Evolutionary conservation across 73 alveolate species (phyloP), one percentile per base, ranked within the genome.

Genomic region (Blepharisma stoltei): DNA sequence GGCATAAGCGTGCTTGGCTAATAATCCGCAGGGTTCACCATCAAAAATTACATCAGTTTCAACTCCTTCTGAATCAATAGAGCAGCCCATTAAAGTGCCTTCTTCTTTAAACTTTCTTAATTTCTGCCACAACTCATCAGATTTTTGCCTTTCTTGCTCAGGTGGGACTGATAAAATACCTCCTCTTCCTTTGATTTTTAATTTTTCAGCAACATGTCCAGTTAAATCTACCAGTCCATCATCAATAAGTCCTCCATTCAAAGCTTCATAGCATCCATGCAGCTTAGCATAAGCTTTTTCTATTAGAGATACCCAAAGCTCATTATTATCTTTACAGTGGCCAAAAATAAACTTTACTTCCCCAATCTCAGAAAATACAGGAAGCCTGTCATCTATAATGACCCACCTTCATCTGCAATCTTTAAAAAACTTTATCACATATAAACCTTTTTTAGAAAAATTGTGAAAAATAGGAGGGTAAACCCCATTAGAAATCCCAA

Each of bases 221-320:
- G 99, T 95, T 84, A 96, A 70, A 86, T 96, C 99, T 7, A 92
- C 85, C 8, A 96, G 69, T 3, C 98, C 99, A 80, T 96, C 98
- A 80, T 95, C 99, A 32, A 95, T 95, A 81, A 89, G 94, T 0
- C 99, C 99, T 55, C 98, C 91, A 71, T 90, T 93, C 67, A 96
- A 86, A 50, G 98, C 76, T 46, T 82, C 88, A 80, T 96, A 96
- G 83, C 98, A 86, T 6, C 95, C 95, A 84, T 93, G 97, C 6
- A 96, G 83, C 80, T 96, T 96, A 54, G 99, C 99, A 88, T 96
- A 96, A 6, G 99, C 99, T 77, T 96, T 96, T 80, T 96, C 99
- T 6, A 96, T 91, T 43, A 96, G 86, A 43, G 97, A 89, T 11
- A 96, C 99, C 99, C 99, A 96, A 27, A 95, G 70, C 82, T 96